Base-by-base conservation (phyloP, 164 flowering plant species). In the Nymphaea colorata region DNA sequence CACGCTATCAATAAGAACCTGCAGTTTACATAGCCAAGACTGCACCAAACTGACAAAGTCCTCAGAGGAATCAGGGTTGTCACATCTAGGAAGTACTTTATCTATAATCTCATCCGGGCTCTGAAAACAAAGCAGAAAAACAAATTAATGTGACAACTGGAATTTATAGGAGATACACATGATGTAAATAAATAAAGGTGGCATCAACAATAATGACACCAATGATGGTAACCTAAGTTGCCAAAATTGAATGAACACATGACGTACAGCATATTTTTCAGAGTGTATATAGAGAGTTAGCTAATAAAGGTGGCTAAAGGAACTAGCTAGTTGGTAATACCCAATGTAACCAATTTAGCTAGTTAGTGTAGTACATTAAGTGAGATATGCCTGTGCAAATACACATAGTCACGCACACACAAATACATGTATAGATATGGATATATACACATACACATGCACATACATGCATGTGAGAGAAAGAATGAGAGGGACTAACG, bases 31-130 rank as follows among this genome's bases (percentile, higher is more conserved):
- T 64, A 95, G 82, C 93, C 98, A 92, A 62, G 82, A 73, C 77
- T 84, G 99, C 64, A 84, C 98, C 72, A 85, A 79, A 75, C 83
- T 76, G 72, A 95, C 90, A 79, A 95, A 95, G 79, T 95, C 98
- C 74, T 89, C 90, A 77, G 97, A 92, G 53, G 77, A 78, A 62
- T 70, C 74, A 72, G 85, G 82, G 61, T 93, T 88, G 81, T 92
- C 90, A 67, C 69, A 70, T 75, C 87, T 83, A 42, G 51, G 71
- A 71, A 95, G 89, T 66, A 90, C 79, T 76, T 85, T 95, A 57
- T 87, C 98, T 53, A 80, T 68, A 44, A 95, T 90, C 82, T 95
- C 99, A 84, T 92, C 98, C 59, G 82, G 87, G 74, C 97, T 77
- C 99, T 95, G 84, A 80, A 85, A 61, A 74, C 41, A 80, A 85